A percentile compares a stretch with the other conserved stretches of the same genome.
These are phyloP conservation scores for Vinca major DNA, from an alignment of 305 asterid genomes.

Conservation along the genomic window DNA sequence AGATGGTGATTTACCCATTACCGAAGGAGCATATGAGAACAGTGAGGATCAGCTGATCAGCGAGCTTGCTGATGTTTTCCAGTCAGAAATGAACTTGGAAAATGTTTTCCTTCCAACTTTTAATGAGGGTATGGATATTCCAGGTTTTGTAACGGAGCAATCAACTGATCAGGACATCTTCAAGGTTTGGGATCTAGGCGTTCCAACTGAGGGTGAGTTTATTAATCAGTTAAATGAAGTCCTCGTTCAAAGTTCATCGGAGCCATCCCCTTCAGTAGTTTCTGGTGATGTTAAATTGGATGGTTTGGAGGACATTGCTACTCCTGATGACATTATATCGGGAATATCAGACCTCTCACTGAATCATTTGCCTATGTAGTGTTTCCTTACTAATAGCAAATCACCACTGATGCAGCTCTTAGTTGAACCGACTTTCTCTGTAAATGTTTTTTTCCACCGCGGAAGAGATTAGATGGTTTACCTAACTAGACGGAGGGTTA, in stretches of 20 bases:
- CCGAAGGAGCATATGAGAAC: slow-evolving; percentile 4
- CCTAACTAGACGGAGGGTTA: neutral
- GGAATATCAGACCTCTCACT: slow-evolving; percentile 55
- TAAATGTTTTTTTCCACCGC: neutral
- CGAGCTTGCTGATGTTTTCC: slow-evolving; percentile 25
- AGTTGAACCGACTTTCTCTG: neutral
- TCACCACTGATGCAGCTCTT: neutral
- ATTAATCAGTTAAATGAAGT: slow-evolving; percentile 41
- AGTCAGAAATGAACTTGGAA: slow-evolving; percentile 32
- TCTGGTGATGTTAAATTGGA: slow-evolving; percentile 25
- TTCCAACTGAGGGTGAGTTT: slow-evolving; percentile 44
- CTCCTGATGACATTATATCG: slow-evolving; percentile 39
- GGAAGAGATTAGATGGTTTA: neutral
- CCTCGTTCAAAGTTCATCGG: slow-evolving; percentile 27
- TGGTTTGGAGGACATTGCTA: slow-evolving; percentile 18
- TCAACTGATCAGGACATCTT: slow-evolving; percentile 40
- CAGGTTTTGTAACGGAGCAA: slow-evolving; percentile 29
- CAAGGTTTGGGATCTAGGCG: slow-evolving; percentile 64
- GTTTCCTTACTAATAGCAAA: neutral
- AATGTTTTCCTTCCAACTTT: slow-evolving; percentile 50
- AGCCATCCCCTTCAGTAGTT: slow-evolving; percentile 20
- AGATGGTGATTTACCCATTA: neutral
- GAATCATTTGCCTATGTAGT: slow-evolving; percentile 10
- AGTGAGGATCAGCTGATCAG: slow-evolving; percentile 2
- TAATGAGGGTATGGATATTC: slow-evolving; percentile 36